These are phyloP conservation scores for Cladophialophora psammophila DNA, from an alignment of 2,329 filamentous ascomycete genomes.

Conservation along the genomic window DNA sequence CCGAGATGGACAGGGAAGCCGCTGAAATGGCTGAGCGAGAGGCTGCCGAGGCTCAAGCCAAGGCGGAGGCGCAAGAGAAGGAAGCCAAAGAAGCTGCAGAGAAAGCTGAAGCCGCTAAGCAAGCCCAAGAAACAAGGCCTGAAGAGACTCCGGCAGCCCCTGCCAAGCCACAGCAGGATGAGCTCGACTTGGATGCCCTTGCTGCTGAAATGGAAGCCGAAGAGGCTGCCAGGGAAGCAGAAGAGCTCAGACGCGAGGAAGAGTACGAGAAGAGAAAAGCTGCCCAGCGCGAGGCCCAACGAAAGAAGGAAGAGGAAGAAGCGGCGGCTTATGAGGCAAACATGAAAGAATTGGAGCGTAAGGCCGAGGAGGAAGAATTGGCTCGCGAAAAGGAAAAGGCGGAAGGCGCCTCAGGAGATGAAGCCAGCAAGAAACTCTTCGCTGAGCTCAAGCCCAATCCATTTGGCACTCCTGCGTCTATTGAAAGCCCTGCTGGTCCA, in stretches of 20 bases:
- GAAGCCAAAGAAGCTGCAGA: slow-evolving; percentile 54
- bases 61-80: slow-evolving; percentile 43
- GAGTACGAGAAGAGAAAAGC: slow-evolving; percentile 74
- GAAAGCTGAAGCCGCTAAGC: slow-evolving; percentile 51
- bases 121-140: slow-evolving; percentile 44
- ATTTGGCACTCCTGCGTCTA: slow-evolving; percentile 42
- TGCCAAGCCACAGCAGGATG: slow-evolving; percentile 48
- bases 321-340: slow-evolving; percentile 53
- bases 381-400: slow-evolving; percentile 53
- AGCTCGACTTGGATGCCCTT: slow-evolving; percentile 54
- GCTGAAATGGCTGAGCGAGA: slow-evolving; percentile 48
- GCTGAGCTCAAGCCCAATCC: slow-evolving; percentile 54
- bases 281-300: slow-evolving; percentile 69
- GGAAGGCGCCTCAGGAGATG: slow-evolving; percentile 43
- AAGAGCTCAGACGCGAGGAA: slow-evolving; percentile 54
- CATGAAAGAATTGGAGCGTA: slow-evolving; percentile 58
- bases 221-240: slow-evolving; percentile 55
- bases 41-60: slow-evolving; percentile 35
- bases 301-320: slow-evolving; percentile 56
- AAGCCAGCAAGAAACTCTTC: slow-evolving; percentile 50
- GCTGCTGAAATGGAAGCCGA: slow-evolving; percentile 51
- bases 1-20: slow-evolving; percentile 52
- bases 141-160: slow-evolving; percentile 24
- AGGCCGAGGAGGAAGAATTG: slow-evolving; percentile 57
- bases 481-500: slow-evolving; percentile 43